Percentiles rank a stretch among this genome's conserved stretches.
phyloP scores from a whole-genome alignment of 2,329 filamentous ascomycete species.

The Metarhizium album region DNA sequence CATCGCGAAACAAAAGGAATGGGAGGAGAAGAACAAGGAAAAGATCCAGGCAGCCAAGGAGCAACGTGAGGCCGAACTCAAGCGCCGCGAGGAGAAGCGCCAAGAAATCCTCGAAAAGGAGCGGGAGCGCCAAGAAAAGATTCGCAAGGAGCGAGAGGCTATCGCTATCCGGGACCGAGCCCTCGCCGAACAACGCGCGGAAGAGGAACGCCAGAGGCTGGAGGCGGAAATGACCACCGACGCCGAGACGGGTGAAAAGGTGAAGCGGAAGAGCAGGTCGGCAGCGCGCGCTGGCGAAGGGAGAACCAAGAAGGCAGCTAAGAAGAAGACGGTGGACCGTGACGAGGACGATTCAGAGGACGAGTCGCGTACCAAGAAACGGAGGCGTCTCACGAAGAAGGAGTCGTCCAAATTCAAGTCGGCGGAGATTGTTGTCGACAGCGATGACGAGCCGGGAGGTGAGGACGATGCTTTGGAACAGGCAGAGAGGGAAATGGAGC shows the following conservation, averaged over 20 bases:
- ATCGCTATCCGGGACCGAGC: constrained; percentile 68
- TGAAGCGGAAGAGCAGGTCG: constrained; percentile 64
- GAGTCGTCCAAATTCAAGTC: constrained; percentile 66
- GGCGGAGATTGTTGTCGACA: constrained; percentile 71
- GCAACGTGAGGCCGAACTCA: constrained; percentile 69
- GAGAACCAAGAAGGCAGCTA: constrained; percentile 33
- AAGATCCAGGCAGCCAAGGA: constrained; percentile 75
- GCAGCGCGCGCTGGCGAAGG: constrained; percentile 28
- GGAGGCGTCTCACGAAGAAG: constrained; percentile 44
- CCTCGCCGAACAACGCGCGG: constrained; percentile 52
- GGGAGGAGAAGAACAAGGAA: constrained; percentile 85
- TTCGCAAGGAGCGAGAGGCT: constrained; percentile 74
- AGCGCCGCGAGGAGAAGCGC: constrained; percentile 66
- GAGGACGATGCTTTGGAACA: constrained; percentile 33
- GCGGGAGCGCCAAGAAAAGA: constrained; percentile 64
- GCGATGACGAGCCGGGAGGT: constrained; percentile 47
- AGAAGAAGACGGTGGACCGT: constrained; percentile 41
- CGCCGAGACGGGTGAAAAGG: constrained; percentile 68
- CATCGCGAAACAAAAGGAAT: constrained; percentile 74
- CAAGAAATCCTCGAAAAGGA: constrained; percentile 57
- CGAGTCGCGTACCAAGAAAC: constrained; percentile 47
- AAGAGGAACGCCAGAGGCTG: constrained; percentile 21
- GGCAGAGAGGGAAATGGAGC: constrained; percentile 31
- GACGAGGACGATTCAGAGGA: constrained; percentile 32
- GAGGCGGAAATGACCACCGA: constrained; percentile 76